Base-by-base conservation (phyloP, 2,329 filamentous ascomycete species). In the Meredithiella fracta region DNA sequence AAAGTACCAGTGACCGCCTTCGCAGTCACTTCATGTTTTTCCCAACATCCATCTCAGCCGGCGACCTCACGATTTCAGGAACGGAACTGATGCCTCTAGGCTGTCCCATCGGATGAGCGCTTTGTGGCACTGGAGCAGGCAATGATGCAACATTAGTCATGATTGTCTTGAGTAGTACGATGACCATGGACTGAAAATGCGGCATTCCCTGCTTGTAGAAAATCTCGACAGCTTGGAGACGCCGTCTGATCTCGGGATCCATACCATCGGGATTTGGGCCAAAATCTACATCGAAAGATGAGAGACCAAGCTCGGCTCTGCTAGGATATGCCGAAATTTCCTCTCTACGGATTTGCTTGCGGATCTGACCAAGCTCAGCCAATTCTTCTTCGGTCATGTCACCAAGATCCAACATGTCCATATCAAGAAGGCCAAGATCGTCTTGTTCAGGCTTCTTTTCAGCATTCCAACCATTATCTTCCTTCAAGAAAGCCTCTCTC, bases 1-100 rank as follows among this genome's bases (percentile, higher is more conserved):
- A 98, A 70, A 56, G 89, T 85, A 1, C 86, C 90, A n/a, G 89
- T 92, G 22, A 95, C 83, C 0, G 91, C 91, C 68, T 97, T 97
- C 25, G 84, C 81, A 11, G 85, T 85, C 53, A 98, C 90, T 67
- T 98, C 92, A 56, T 91, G 80, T 15, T 80, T 52, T 94, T 78
- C 55, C 86, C 77, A 42, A 83, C 81, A 66, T 97, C 90, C 15
- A 94, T 69, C 63, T 96, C 89, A 58, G 94, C 89, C 2, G 81
- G 71, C 0, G 78, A 52, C 26, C 57, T 51, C 20, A 53, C 31
- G 14, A 55, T 58, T 26, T 58, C 57, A 3, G 53, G 53, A 11
- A 72, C 11, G 72, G 67, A 49, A 79, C 74, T n/a, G 69, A 66
- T 29, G 67, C 65, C 17, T 73, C 71, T 60, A 63, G 67, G 62